Evolutionary conservation across 176 grass and related monocot genomes (phyloP).

Genomic region (Paspalum notatum): DNA sequence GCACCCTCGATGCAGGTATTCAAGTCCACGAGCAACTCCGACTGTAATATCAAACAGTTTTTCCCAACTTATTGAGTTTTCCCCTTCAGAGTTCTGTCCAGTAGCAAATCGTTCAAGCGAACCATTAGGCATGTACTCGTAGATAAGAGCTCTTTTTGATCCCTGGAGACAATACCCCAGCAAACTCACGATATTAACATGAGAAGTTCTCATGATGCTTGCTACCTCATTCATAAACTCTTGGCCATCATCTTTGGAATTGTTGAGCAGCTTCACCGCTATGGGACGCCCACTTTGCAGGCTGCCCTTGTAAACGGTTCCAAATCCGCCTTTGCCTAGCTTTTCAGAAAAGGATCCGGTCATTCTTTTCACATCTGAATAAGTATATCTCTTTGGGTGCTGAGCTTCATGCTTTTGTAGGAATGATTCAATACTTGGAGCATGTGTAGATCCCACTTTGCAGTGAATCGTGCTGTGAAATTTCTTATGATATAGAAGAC

Average conservation of each 20-base stretch:
- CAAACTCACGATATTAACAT: conserved; percentile 45
- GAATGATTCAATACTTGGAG: background rate
- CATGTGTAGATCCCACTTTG: background rate
- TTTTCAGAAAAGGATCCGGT: conserved; percentile 43
- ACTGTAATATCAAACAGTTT: conserved; percentile 35
- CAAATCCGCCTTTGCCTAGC: conserved; percentile 45
- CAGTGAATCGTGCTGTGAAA: background rate
- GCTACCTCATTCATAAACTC: conserved; percentile 47
- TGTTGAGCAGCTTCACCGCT: conserved; percentile 44
- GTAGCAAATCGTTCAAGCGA: conserved; percentile 38
- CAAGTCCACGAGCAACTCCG: conserved; percentile 46
- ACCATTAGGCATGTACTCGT: conserved; percentile 53
- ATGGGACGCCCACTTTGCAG: conserved; percentile 15
- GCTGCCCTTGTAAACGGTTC: conserved; percentile 42
- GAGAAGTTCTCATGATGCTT: conserved; percentile 45
- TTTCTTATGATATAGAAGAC: background rate
- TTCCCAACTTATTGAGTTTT: conserved; percentile 27
- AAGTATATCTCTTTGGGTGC: conserved; percentile 29
- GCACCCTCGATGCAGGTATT: conserved; percentile 53
- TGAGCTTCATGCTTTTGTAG: conserved; percentile 34
- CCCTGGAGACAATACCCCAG: conserved; percentile 41
- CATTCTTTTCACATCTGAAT: conserved; percentile 44
- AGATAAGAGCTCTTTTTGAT: conserved; percentile 52
- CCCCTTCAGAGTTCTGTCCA: background rate
- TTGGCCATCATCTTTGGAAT: conserved; percentile 14